These are phyloP conservation scores for Phalaenopsis aphrodite DNA, from an alignment of 106 monocot species.

Conservation along the genomic window DNA sequence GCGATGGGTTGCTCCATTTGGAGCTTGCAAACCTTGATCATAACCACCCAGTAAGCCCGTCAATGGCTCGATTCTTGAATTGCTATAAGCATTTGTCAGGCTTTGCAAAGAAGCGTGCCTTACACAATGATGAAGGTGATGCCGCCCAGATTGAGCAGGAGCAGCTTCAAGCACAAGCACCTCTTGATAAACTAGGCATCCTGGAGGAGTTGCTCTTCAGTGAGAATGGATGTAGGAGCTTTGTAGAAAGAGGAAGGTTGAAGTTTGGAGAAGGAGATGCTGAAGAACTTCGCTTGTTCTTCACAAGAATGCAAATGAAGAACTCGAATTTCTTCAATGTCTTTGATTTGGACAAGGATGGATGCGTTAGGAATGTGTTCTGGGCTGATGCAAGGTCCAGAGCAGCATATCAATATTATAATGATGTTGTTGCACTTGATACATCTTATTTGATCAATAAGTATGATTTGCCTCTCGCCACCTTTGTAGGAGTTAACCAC, in stretches of 20 bases:
- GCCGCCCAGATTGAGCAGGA: not conserved
- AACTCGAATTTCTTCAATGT: slow-evolving; percentile 40
- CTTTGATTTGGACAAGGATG: slow-evolving; percentile 37
- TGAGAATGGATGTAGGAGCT: slow-evolving; percentile 28
- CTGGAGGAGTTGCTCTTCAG: slow-evolving; percentile 39
- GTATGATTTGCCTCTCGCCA: slow-evolving; percentile 29
- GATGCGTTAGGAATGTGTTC: slow-evolving; percentile 26
- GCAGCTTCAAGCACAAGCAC: slow-evolving; percentile 17
- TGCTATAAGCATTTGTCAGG: slow-evolving; percentile 39
- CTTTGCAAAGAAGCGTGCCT: slow-evolving; percentile 21
- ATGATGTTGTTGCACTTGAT: slow-evolving; percentile 33
- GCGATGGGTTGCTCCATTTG: slow-evolving; percentile 50
- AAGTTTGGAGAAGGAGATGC: slow-evolving; percentile 34
- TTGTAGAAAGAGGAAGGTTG: slow-evolving; percentile 31
- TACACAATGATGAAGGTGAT: slow-evolving; percentile 6
- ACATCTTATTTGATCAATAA: slow-evolving; percentile 19
- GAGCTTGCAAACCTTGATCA: slow-evolving; percentile 56
- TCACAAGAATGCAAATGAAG: slow-evolving; percentile 53
- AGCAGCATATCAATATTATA: slow-evolving; percentile 38
- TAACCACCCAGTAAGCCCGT: slow-evolving; percentile 54
- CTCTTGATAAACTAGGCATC: slow-evolving; percentile 20
- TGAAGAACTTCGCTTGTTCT: slow-evolving; percentile 32
- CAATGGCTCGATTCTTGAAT: slow-evolving; percentile 45
- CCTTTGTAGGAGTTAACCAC: slow-evolving; percentile 51
- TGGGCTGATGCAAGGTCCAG: slow-evolving; percentile 50